phyloP scores from a whole-genome alignment of 306 rosid species.

The Acmispon strigosus region DNA sequence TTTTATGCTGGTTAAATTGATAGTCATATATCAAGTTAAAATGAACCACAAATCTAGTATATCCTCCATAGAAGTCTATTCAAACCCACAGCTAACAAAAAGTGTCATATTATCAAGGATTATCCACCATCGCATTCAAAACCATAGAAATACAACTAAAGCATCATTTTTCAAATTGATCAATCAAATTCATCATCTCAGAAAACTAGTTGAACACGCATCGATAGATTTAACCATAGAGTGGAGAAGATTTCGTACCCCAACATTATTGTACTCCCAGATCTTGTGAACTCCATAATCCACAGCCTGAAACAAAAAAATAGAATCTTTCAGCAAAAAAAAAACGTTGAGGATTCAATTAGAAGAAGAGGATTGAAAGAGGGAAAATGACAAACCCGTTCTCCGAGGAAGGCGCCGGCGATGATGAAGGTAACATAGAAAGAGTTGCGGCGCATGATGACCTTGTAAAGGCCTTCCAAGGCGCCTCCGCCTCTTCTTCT shows the following conservation, averaged over 20 bases:
- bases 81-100: not conserved
- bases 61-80: not conserved
- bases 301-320: conserved; percentile 61
- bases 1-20: not conserved
- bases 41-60: not conserved
- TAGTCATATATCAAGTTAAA: not conserved
- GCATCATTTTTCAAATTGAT: not conserved
- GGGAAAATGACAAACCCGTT: conserved; percentile 45
- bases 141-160: not conserved
- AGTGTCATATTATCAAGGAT: not conserved
- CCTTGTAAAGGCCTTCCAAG: conserved; percentile 71
- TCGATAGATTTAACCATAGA: not conserved
- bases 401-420: conserved; percentile 93
- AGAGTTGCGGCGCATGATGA: conserved; percentile 91
- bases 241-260: conserved; percentile 44
- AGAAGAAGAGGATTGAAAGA: not conserved
- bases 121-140: not conserved
- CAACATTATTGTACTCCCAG: conserved; percentile 90
- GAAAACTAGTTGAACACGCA: not conserved
- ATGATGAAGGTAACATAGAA: conserved; percentile 71
- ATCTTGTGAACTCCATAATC: conserved; percentile 93
- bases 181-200: not conserved
- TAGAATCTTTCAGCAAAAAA: not conserved
- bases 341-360: not conserved
- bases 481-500: conserved; percentile 66